Base-by-base conservation (phyloP, 352 stramenopile genomes). In the Phytophthora nicotianae region DNA sequence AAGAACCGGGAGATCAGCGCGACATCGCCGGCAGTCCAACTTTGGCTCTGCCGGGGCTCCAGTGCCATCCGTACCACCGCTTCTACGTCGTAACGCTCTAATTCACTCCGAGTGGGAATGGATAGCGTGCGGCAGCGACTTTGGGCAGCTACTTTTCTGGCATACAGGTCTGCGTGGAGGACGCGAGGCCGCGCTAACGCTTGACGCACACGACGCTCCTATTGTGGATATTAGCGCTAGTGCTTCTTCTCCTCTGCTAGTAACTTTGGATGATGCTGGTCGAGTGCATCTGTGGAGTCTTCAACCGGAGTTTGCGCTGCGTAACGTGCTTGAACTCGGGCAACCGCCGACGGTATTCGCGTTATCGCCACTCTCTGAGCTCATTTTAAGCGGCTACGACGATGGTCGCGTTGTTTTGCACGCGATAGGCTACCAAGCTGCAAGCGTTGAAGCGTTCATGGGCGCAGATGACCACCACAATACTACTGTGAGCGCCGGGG, bases 61-160 rank as follows among this genome's bases (percentile, higher is more conserved):
- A 29, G 20, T n/a, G 4, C 50, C 46, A 26, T n/a, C 49, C 19
- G 42, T 55, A 26, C 19, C 47, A 50, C 50, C 67, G 52, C 17
- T 65, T 68, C 52, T 27, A 1, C 51, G 63, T 3, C 64, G 65
- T 53, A 66, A 64, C 54, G 55, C 68, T 45, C 43, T 84, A 13
- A 61, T 82, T n/a, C 57, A 73, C 16, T 86, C 77, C 17, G 68
- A 85, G 19, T 77, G 71, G 48, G 72, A 89, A 50, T 92, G 83
- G 83, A 37, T 92, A 27, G 81, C 77, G 33, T 89, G 77, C 29
- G 83, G 83, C 19, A 85, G 68, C 16, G 79, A 89, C 51, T 75
- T 72, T 16, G 83, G 83, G 6, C 75, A 92, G 32, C 50, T 92
- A 42, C 46, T 92, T 23, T 92, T 89, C 52, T 90, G 81, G 81